phyloP scores from a whole-genome alignment of 192 early-diverging fungal species.

The Thoreauomyces humboldtii region DNA sequence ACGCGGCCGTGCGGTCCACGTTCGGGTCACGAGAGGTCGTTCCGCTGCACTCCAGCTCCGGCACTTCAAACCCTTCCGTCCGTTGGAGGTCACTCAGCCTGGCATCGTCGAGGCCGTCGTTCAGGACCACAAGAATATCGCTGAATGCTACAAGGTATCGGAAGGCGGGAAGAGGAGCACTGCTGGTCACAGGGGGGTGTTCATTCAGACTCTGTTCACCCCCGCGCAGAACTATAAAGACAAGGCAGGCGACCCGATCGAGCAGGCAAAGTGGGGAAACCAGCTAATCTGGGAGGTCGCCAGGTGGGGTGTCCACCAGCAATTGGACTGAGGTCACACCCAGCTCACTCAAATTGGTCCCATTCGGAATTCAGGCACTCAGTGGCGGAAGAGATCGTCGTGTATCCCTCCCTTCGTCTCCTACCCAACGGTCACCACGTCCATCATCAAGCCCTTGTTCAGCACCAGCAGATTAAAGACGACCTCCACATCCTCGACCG shows the following conservation, averaged over 20 bases:
- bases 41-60: too few species aligned
- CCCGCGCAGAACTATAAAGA: constrained; percentile 5
- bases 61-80: too few species aligned
- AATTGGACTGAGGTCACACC: too few species aligned
- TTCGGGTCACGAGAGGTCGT: too few species aligned
- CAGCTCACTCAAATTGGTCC: too few species aligned
- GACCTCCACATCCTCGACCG: constrained; percentile 34
- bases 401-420: constrained; percentile 39
- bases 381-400: constrained; percentile 37
- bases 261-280: constrained; percentile 27
- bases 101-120: constrained; percentile 12
- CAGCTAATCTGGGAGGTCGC: constrained; percentile 36
- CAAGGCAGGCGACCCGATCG: constrained; percentile 10
- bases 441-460: constrained; percentile 33
- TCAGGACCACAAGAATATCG: constrained; percentile 23
- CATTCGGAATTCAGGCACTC: too few species aligned
- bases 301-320: too few species aligned
- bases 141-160: constrained; percentile 16
- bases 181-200: background rate
- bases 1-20: too few species aligned
- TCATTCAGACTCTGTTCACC: background rate
- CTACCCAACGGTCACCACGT: constrained; percentile 32
- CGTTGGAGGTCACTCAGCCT: too few species aligned
- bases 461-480: constrained; percentile 43
- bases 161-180: background rate